Evolutionary conservation across 169 alveolate genomes (phyloP), one percentile per base, ranked within the genome.

Genomic region (Perkinsus olseni): DNA sequence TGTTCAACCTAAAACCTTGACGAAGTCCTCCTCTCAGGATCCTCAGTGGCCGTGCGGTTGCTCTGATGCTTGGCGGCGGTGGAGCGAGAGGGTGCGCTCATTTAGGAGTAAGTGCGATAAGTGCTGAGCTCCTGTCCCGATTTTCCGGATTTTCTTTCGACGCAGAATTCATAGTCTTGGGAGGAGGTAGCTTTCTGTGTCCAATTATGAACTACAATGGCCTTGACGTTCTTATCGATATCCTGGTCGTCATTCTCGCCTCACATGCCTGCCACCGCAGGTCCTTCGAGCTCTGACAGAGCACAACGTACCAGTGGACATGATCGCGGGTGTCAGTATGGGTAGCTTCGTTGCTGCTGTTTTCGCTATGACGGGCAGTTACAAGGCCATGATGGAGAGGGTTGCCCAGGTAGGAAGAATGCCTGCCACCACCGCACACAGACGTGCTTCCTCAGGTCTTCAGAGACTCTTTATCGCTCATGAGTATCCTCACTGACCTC

Each of bases 51-150:
- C 93, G 93, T 37, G 93, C 82, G 0, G 39, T 91, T 24, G 93
- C 74, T 36, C 0, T 91, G 38, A 40, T 91, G 48, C 74, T 91
- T 0, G 93, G 93, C 8, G 93, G 93, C 0, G 93, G 93, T 39
- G 93, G 93, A 28, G 93, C 93, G 3, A 91, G 62, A 62, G 93
- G 93, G 36, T 34, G 62, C 39, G 93, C 93, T 31, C 93, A 91
- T 31, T 40, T 91, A 0, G 93, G 93, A 17, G 93, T 62, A 62
- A 62, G 82, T 24, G 31, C 1, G 13, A 3, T 62, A 6, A 11
- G 50, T 40, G n/a, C n/a, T n/a, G n/a, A n/a, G n/a, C n/a, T n/a
- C n/a, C n/a, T n/a, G n/a, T n/a, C n/a, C n/a, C n/a, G n/a, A n/a
- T 40, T 11, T 40, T 6, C 50, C 50, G 21, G 50, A 40, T 40